Conservation (phyloP, 2,329 filamentous ascomycete genomes). For the Colletotrichum acutatum region DNA sequence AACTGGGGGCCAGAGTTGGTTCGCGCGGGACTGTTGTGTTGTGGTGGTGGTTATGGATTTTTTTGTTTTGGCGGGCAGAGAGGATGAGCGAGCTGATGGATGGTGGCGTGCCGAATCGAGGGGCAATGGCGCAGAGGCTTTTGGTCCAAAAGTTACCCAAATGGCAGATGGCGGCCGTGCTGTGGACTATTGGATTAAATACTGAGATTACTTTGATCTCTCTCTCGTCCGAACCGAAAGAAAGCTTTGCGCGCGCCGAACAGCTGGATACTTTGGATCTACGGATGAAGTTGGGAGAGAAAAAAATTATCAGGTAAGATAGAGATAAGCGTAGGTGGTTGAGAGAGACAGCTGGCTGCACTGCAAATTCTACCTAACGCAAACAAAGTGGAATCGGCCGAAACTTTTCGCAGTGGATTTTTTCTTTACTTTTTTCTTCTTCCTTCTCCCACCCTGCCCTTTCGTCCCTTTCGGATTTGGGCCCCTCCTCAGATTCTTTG, state of each 20-base stretch:
- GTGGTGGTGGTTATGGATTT: background rate
- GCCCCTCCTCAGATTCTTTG: conserved; percentile 10
- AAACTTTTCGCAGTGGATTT: conserved; percentile 28
- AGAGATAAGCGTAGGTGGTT: background rate
- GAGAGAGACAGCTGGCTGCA: conserved; percentile 5
- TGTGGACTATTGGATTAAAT: conserved; percentile 14
- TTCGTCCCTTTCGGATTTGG: background rate
- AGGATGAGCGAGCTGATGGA: background rate
- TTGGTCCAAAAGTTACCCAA: conserved; percentile 10
- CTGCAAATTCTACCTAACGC: conserved; percentile 16
- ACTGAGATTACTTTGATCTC: conserved; percentile 18
- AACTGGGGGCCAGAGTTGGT: background rate
- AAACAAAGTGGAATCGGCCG: conserved; percentile 32
- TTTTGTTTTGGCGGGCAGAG: background rate
- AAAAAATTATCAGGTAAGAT: background rate
- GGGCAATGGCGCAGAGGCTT: conserved; percentile 20
- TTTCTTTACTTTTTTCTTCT: conserved; percentile 4
- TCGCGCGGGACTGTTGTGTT: background rate
- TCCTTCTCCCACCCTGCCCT: background rate
- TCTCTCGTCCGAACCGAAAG: conserved; percentile 9
- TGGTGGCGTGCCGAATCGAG: conserved; percentile 29
- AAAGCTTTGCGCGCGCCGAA: conserved; percentile 1
- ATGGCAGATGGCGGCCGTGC: conserved; percentile 3
- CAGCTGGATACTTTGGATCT: background rate
- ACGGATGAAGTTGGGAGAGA: background rate